Evolutionary conservation across 2,329 filamentous ascomycete genomes (phyloP).

Genomic region (Aspergillus texensis): DNA sequence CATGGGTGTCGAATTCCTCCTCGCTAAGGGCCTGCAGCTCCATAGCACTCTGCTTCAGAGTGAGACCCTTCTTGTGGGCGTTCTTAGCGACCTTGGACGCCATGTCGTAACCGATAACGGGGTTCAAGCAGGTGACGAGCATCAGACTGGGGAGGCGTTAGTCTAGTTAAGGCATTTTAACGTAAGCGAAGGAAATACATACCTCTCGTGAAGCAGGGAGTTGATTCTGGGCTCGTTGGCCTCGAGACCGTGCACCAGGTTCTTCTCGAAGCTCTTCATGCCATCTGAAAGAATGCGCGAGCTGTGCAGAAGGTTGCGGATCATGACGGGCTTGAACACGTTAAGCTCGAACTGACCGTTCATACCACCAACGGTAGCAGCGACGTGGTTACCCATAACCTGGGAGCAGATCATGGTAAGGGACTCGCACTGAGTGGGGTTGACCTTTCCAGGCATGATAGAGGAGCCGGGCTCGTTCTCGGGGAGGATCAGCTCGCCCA

Average conservation of each 20-base stretch:
- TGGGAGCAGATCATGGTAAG: slow-evolving; percentile 97
- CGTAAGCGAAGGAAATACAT: slow-evolving; percentile 42
- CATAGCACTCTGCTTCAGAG: slow-evolving; percentile 90
- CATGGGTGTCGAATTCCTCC: slow-evolving; percentile 87
- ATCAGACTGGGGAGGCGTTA: slow-evolving; percentile 68
- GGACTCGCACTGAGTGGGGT: slow-evolving; percentile 97
- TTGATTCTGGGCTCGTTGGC: slow-evolving; percentile 93
- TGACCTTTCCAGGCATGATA: slow-evolving; percentile 99
- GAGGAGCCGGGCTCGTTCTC: slow-evolving; percentile 98
- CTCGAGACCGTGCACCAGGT: slow-evolving; percentile 82
- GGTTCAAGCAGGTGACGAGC: slow-evolving; percentile 97
- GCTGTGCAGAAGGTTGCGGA: slow-evolving; percentile 93
- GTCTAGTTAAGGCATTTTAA: slow-evolving; percentile 13
- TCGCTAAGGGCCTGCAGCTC: slow-evolving; percentile 86
- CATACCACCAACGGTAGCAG: slow-evolving; percentile 90
- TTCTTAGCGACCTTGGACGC: slow-evolving; percentile 97
- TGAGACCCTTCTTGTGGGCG: slow-evolving; percentile 96
- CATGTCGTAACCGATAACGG: slow-evolving; percentile 97
- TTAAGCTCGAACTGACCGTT: slow-evolving; percentile 99
- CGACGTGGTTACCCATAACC: slow-evolving; percentile 96
- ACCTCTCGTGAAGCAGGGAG: slow-evolving; percentile 92
- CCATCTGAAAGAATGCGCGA: slow-evolving; percentile 83
- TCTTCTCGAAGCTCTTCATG: slow-evolving; percentile 94
- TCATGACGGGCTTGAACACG: slow-evolving; percentile 97
- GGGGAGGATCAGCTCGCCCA: slow-evolving; percentile 88